Evolutionary conservation across 306 rosid species (phyloP).

Genomic region (Lathyrus oleraceus): DNA sequence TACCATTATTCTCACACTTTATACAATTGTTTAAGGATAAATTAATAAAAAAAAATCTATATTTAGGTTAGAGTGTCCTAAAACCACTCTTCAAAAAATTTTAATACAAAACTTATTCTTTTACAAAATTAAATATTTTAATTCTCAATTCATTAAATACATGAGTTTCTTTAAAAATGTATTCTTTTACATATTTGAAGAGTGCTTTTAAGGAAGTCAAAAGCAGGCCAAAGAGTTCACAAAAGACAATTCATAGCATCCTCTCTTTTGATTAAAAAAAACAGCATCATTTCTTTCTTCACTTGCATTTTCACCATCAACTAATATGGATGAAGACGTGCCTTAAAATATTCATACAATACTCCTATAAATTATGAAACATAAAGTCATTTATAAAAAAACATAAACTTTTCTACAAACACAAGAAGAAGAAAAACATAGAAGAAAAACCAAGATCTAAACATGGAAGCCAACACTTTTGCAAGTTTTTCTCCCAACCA

Average conservation of each 20-base stretch:
- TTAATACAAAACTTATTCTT: too few species aligned
- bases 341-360: slow-evolving; percentile 15
- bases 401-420: slow-evolving; percentile 7
- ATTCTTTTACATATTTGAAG: too few species aligned
- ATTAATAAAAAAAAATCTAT: too few species aligned
- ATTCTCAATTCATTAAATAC: too few species aligned
- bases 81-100: too few species aligned
- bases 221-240: background rate
- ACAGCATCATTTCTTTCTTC: background rate
- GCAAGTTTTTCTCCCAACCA: background rate
- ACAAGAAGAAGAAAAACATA: background rate
- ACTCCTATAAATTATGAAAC: slow-evolving; percentile 30
- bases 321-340: background rate
- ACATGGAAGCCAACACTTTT: slow-evolving; percentile 33
- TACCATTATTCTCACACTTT: too few species aligned
- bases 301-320: background rate
- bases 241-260: background rate
- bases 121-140: too few species aligned
- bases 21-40: too few species aligned
- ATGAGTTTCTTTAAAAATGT: too few species aligned
- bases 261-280: background rate
- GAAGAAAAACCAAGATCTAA: background rate
- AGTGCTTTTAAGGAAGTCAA: background rate
- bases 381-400: background rate
- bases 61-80: too few species aligned